Base-by-base conservation (phyloP, 495 filamentous ascomycete genomes). In the Aspergillus hancockii region DNA sequence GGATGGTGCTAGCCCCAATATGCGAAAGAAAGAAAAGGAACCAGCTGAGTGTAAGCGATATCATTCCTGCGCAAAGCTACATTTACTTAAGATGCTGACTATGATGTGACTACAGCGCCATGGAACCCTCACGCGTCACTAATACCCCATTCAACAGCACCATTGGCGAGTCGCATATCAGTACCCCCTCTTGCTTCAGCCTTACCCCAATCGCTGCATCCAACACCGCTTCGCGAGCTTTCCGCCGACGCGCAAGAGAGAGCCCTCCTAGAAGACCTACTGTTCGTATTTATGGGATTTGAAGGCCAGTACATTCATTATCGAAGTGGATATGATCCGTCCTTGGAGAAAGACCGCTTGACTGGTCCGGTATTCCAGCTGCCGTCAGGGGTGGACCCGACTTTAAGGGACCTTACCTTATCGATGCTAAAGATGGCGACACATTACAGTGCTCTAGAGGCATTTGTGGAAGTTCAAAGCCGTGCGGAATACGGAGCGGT, bases 251-350 rank as follows among this genome's bases (percentile, higher is more conserved):
- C 79, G 8, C 94, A 98, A 68, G 94, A 98, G 73, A 82, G 83
- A 12, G 89, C 85, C 3, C 88, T 98, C 12, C 75, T 98, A 52
- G 93, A 97, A 62, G 94, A 98, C 65, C 74, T 98, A 21, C 71
- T 97, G 34, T 97, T 92, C 70, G 92, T 95, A 4, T 93, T 97
- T 63, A 97, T 98, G 93, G 94, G 94, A n/a, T 95, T 91, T 60
- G 94, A 98, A 74, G 94, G 94, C 28, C 92, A 96, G 71, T 97
- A 97, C 71, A 90, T 98, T 63, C 91, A 92, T 58, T 98, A 91
- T 63, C 80, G 81, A 38, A 85, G 85, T 55, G 82, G 84, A 3
- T 97, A 96, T 71, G 88, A 96, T 59, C 91, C 94, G 0, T 72
- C 81, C 7, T 81, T 85, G 13, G 94, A 98, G 71, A 92, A 92